Evolutionary conservation across 164 flowering plant species (phyloP).

Genomic region (Akebia trifoliata): DNA sequence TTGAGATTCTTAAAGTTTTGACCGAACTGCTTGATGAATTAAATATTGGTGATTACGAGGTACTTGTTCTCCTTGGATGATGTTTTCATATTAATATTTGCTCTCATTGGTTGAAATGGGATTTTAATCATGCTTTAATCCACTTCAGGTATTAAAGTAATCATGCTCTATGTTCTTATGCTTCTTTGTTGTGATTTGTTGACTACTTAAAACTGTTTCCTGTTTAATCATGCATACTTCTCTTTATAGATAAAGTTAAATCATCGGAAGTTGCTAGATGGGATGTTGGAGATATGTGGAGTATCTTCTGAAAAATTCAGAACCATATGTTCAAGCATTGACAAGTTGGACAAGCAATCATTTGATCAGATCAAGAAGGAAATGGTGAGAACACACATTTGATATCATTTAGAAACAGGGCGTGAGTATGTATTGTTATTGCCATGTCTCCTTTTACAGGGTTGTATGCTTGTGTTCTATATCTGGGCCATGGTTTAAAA

Average conservation of each 20-base stretch:
- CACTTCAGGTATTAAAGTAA: no score
- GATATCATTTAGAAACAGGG: background rate
- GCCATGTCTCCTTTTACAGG: no score
- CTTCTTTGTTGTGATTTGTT: no score
- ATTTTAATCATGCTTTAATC: background rate
- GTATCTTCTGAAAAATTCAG: slow-evolving; percentile 88
- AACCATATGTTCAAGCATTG: slow-evolving; percentile 94
- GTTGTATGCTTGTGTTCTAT: background rate
- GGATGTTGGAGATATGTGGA: slow-evolving; percentile 94
- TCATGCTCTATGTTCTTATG: no score
- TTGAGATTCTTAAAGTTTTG: slow-evolving; percentile 80
- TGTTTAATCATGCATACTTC: slow-evolving; percentile 3
- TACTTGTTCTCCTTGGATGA: slow-evolving; percentile 20
- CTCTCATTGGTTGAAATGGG: background rate
- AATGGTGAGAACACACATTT: slow-evolving; percentile 47
- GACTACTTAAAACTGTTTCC: background rate
- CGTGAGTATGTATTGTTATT: background rate
- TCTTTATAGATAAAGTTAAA: slow-evolving; percentile 71
- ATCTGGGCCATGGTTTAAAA: no score
- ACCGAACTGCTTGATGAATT: slow-evolving; percentile 87
- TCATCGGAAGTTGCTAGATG: slow-evolving; percentile 85
- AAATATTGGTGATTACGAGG: slow-evolving; percentile 89
- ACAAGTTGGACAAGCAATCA: slow-evolving; percentile 90
- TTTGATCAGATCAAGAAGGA: slow-evolving; percentile 79
- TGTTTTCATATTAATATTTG: background rate